Percentiles rank a stretch among this genome's conserved stretches.
phyloP scores from a whole-genome alignment of 2,329 filamentous ascomycete species.

The Nectriaceae sp. region DNA sequence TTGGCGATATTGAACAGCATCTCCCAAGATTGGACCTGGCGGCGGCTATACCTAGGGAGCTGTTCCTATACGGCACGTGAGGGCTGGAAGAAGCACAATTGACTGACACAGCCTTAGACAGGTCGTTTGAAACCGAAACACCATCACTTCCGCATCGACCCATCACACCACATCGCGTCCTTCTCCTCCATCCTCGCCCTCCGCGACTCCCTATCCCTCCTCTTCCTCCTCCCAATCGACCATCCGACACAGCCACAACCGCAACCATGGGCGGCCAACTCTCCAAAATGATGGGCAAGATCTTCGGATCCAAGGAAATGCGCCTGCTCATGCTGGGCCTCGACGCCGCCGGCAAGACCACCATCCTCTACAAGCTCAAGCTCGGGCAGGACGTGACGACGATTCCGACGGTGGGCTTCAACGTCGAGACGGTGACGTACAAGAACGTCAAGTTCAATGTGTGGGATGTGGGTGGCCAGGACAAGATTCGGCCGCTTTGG shows the following conservation, averaged over 20 bases:
- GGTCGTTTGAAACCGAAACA: no score
- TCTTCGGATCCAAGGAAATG: constrained; percentile 99
- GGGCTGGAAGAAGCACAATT: no score
- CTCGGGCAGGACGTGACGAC: constrained; percentile 97
- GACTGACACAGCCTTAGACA: no score
- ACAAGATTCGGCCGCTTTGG: constrained; percentile 98
- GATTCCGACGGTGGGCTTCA: constrained; percentile 98
- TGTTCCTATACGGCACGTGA: no score
- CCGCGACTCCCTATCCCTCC: neutral
- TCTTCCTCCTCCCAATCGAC: neutral
- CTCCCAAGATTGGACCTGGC: no score
- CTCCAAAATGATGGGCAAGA: constrained; percentile 96
- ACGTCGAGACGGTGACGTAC: constrained; percentile 98
- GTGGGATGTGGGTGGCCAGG: constrained; percentile 98
- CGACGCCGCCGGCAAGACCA: constrained; percentile 98
- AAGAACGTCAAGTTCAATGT: constrained; percentile 99
- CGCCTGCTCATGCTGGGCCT: constrained; percentile 96
- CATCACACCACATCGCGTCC: constrained; percentile 11
- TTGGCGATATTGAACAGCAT: no score
- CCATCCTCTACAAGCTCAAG: constrained; percentile 99
- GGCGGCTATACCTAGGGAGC: no score
- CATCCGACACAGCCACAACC: constrained; percentile 5
- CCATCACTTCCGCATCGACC: constrained; percentile 12
- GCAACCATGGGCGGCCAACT: constrained; percentile 84
- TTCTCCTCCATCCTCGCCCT: neutral